Conservation (phyloP, 371 early-diverging fungal genomes). For the Actinomortierella ambigua region DNA sequence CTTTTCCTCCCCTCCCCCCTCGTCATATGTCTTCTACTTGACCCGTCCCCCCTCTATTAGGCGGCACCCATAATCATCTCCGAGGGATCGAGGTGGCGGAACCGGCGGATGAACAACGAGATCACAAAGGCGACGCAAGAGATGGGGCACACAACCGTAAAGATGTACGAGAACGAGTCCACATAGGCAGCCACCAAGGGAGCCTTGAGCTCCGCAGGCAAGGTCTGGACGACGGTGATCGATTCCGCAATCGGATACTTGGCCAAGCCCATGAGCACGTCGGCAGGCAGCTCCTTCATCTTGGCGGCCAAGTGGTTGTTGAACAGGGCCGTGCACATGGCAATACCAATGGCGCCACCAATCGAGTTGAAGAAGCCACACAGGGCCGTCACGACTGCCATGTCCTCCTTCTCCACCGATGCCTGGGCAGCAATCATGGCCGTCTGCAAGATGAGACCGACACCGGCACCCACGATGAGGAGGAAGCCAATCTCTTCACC, state of each 20-base stretch:
- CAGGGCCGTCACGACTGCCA: constrained; percentile 67
- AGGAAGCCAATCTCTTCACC: constrained; percentile 59
- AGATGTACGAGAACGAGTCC: constrained; percentile 50
- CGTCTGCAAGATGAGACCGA: constrained; percentile 68
- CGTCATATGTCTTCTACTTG: no score
- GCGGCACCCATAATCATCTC: constrained; percentile 37
- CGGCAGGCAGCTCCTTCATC: constrained; percentile 1
- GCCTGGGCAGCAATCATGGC: constrained; percentile 65
- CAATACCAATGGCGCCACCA: constrained; percentile 67
- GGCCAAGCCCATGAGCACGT: neutral
- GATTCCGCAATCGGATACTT: constrained; percentile 29
- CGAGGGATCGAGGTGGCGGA: constrained; percentile 30
- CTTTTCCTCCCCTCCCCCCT: no score
- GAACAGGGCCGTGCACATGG: constrained; percentile 52
- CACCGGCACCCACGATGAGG: constrained; percentile 65
- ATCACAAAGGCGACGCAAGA: constrained; percentile 46
- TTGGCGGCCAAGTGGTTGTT: constrained; percentile 43
- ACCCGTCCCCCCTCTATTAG: neutral
- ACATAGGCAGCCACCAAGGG: constrained; percentile 49
- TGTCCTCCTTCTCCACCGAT: constrained; percentile 52
- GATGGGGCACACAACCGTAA: constrained; percentile 52
- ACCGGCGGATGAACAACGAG: constrained; percentile 44
- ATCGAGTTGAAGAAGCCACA: constrained; percentile 66
- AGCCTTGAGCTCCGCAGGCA: constrained; percentile 41
- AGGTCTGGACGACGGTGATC: constrained; percentile 39